Conservation (phyloP, 768 basidiomycete genomes). For the Asterophora parasitica region DNA sequence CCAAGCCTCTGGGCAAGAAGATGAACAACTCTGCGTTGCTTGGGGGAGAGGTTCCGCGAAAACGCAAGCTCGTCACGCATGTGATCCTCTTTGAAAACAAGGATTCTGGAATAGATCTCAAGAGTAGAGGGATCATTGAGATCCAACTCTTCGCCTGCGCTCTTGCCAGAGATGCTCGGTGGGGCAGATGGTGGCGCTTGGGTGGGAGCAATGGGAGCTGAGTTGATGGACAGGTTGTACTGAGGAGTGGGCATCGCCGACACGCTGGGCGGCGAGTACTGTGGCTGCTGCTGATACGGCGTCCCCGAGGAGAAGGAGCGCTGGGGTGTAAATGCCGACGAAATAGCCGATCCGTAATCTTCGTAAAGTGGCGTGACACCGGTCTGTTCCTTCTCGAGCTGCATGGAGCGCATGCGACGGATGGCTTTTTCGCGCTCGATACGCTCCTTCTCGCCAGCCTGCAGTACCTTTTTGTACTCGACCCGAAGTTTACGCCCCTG, state of each 20-base stretch:
- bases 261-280: slow-evolving; percentile 66
- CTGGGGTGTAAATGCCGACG: slow-evolving; percentile 61
- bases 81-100: slow-evolving; percentile 95
- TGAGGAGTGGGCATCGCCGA: slow-evolving; percentile 40
- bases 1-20: slow-evolving; percentile 95
- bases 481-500: slow-evolving; percentile 96
- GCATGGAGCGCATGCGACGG: slow-evolving; percentile 96
- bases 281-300: slow-evolving; percentile 52
- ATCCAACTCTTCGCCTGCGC: slow-evolving; percentile 72
- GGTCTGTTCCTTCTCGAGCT: slow-evolving; percentile 80
- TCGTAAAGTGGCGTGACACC: slow-evolving; percentile 55
- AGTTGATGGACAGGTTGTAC: slow-evolving; percentile 39
- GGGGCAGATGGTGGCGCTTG: slow-evolving; percentile 55
- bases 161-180: slow-evolving; percentile 63
- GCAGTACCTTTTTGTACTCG: slow-evolving; percentile 99
- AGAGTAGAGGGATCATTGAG: slow-evolving; percentile 93
- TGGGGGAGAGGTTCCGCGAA: slow-evolving; percentile 77
- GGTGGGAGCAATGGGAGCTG: slow-evolving; percentile 47
- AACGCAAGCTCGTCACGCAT: slow-evolving; percentile 98
- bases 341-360: slow-evolving; percentile 64
- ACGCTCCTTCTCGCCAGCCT: slow-evolving; percentile 97
- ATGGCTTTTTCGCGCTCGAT: slow-evolving; percentile 99
- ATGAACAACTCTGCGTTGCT: slow-evolving; percentile 90
- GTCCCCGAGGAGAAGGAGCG: slow-evolving; percentile 67
- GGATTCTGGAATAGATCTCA: slow-evolving; percentile 94